A percentile compares a stretch with the other conserved stretches of the same genome.
phyloP scores from a whole-genome alignment of 1,284 basidiomycete genomes.

The Boletus smithii region DNA sequence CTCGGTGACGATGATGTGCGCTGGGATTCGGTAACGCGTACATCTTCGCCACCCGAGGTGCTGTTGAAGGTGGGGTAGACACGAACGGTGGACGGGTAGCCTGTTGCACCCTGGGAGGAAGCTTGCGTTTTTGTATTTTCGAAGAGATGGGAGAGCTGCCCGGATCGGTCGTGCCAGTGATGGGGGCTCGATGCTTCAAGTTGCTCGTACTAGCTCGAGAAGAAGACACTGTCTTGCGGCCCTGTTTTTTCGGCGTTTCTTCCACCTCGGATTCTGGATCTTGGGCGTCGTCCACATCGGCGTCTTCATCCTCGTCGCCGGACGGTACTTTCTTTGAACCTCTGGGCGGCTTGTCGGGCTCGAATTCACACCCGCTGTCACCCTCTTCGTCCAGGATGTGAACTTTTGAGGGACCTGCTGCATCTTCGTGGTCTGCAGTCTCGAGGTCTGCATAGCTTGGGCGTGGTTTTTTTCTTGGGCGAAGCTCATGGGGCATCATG shows the following conservation, averaged over 20 bases:
- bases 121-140: slow-evolving; percentile 22
- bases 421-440: slow-evolving; percentile 18
- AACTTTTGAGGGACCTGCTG: slow-evolving; percentile 25
- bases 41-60: slow-evolving; percentile 44
- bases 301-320: slow-evolving; percentile 19
- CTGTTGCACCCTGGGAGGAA: slow-evolving; percentile 25
- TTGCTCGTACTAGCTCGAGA: too few relatives aligned
- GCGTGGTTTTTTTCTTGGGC: slow-evolving; percentile 34
- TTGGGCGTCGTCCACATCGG: slow-evolving; percentile 17
- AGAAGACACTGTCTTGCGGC: slow-evolving; percentile 1
- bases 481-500: slow-evolving; percentile 36
- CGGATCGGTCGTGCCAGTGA: background rate
- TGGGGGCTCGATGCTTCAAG: background rate
- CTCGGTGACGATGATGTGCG: slow-evolving; percentile 64
- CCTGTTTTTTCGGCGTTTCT: slow-evolving; percentile 13
- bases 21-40: slow-evolving; percentile 56
- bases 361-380: slow-evolving; percentile 45
- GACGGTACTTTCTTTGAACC: slow-evolving; percentile 11
- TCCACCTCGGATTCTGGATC: slow-evolving; percentile 17
- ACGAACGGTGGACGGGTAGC: slow-evolving; percentile 18
- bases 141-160: slow-evolving; percentile 2
- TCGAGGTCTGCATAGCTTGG: slow-evolving; percentile 33
- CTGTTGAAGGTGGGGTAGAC: slow-evolving; percentile 22
- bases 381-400: slow-evolving; percentile 23
- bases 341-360: slow-evolving; percentile 26